Evolutionary conservation across 176 grass and related monocot species (phyloP), one percentile per base, ranked within the genome.

Genomic region (Echinochloa phyllopogon): DNA sequence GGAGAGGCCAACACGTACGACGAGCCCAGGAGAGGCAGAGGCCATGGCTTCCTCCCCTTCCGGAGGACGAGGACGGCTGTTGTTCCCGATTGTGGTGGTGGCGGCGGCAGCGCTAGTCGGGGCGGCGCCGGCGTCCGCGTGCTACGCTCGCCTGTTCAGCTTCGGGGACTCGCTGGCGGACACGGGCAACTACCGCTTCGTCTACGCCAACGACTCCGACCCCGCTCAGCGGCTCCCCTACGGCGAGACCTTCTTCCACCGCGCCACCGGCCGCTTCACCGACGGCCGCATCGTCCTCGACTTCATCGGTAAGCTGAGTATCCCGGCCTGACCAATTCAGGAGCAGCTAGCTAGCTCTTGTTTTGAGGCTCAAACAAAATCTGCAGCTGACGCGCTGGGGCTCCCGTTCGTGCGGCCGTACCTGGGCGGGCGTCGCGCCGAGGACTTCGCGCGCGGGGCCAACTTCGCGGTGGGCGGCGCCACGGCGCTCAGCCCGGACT

Each of bases 81-180:
- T 71, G 39, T 60, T 50, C 15, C 27, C 29, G 37, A 14, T 47
- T 4, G 12, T 17, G 69, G 65, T 8, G 11, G 12, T 11, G 64
- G 60, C 16, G 33, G 50, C 23, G 4, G 8, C 29, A 1, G 4
- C 17, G 4, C 44, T 86, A 0, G 50, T 29, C 5, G 8, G 17
- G 6, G 53, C 44, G 23, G 42, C 21, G 72, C 29, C 39, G 11
- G 21, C 69, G 68, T 29, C 39, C 65, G 18, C 44, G n/a, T 97
- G 95, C 59, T 91, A 87, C 71, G 52, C 64, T 38, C 78, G 88
- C 29, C 25, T 97, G 78, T 89, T 97, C 81, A 83, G 81, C 86
- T 97, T 97, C 37, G 95, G 92, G 12, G 95, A 97, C 84, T 97
- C 95, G n/a, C 76, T 94, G 68, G 76, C 88, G 63, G 95, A 97